phyloP scores from a whole-genome alignment of 768 basidiomycete genomes.

The Guyanaporus albipodus region DNA sequence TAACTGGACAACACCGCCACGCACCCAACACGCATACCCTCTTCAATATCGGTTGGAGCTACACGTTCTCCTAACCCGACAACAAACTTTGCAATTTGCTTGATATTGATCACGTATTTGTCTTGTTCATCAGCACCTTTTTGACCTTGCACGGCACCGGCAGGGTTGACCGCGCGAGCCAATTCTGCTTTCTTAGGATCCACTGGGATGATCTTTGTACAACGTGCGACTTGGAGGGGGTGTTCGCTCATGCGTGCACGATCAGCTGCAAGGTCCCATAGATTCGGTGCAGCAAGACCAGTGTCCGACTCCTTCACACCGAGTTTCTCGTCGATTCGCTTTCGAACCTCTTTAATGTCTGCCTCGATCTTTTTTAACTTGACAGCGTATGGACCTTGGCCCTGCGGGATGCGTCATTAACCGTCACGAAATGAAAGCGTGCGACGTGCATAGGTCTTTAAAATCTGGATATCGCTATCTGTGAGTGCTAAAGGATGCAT shows the following conservation, averaged over 20 bases:
- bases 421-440: background rate
- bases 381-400: slow-evolving; percentile 95
- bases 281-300: slow-evolving; percentile 91
- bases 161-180: slow-evolving; percentile 73
- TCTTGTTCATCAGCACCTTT: slow-evolving; percentile 99
- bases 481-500: slow-evolving; percentile 65
- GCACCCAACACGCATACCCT: slow-evolving; percentile 99
- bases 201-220: slow-evolving; percentile 95
- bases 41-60: slow-evolving; percentile 96
- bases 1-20: slow-evolving; percentile 22
- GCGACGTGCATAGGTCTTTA: slow-evolving; percentile 88
- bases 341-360: slow-evolving; percentile 95
- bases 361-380: slow-evolving; percentile 84
- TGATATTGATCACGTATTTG: slow-evolving; percentile 99
- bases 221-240: slow-evolving; percentile 93
- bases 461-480: slow-evolving; percentile 97
- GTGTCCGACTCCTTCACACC: slow-evolving; percentile 99
- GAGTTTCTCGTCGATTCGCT: slow-evolving; percentile 96
- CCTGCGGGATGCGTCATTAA: slow-evolving; percentile 44
- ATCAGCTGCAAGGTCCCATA: slow-evolving; percentile 97
- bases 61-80: slow-evolving; percentile 96
- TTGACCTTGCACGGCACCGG: slow-evolving; percentile 76
- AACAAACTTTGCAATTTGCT: slow-evolving; percentile 99
- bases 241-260: slow-evolving; percentile 89
- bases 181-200: slow-evolving; percentile 72